phyloP scores from a whole-genome alignment of 202 grass and related monocot genomes.

The Elaeis oleifera region DNA sequence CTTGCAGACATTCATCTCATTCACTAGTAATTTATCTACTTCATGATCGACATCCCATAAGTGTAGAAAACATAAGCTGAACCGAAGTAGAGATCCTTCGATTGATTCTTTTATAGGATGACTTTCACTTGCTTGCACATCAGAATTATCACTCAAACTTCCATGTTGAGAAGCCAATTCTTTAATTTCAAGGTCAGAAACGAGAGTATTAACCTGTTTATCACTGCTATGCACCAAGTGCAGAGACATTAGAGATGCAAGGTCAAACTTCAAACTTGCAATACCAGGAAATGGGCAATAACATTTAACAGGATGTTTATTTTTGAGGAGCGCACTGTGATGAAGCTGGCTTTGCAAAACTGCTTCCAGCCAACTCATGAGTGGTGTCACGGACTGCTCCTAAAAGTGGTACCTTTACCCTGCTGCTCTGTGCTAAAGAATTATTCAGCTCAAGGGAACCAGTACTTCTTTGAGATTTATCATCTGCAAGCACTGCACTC shows the following conservation, averaged over 20 bases:
- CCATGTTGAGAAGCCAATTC: slow-evolving; percentile 11
- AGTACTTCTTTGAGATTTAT: slow-evolving; percentile 33
- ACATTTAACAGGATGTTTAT: slow-evolving; percentile 68
- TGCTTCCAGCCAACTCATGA: slow-evolving; percentile 39
- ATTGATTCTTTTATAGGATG: slow-evolving; percentile 60
- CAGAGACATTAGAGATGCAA: slow-evolving; percentile 69
- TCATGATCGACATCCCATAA: slow-evolving; percentile 82
- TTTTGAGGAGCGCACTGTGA: slow-evolving; percentile 28
- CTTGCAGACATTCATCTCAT: slow-evolving; percentile 95
- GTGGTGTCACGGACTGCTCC: slow-evolving; percentile 24
- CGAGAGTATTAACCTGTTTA: slow-evolving; percentile 35
- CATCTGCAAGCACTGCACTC: slow-evolving; percentile 24
- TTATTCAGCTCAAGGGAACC: slow-evolving; percentile 23
- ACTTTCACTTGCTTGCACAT: slow-evolving; percentile 47
- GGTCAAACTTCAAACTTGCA: slow-evolving; percentile 80
- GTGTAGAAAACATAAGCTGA: slow-evolving; percentile 96
- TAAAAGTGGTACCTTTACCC: slow-evolving; percentile 38
- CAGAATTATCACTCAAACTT: slow-evolving; percentile 27
- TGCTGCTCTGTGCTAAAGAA: slow-evolving; percentile 29
- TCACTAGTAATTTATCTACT: slow-evolving; percentile 75
- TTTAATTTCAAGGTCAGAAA: slow-evolving; percentile 32
- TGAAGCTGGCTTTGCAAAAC: slow-evolving; percentile 30
- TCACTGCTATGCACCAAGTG: slow-evolving; percentile 33
- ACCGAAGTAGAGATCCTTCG: slow-evolving; percentile 75
- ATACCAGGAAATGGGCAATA: slow-evolving; percentile 84